Evolutionary conservation across 495 filamentous ascomycete genomes (phyloP), one percentile per base, ranked within the genome.

Genomic region (Penicillium lividum): DNA sequence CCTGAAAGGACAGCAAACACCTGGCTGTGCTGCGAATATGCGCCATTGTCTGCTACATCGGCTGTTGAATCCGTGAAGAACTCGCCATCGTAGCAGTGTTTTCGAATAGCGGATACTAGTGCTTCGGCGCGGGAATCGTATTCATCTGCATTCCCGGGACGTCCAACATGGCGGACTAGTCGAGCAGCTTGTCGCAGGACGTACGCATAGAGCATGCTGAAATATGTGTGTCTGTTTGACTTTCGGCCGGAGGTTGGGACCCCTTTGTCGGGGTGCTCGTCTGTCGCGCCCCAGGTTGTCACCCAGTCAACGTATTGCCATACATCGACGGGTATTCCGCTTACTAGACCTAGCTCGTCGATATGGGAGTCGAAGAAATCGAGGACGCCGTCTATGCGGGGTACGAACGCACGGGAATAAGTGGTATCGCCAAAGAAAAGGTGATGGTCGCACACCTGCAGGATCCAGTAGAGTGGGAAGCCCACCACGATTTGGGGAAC

Each of bases 241-340:
- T 56, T 56, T 2, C 68, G 57, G 0, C 68, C 68, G 1, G 70
- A 63, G 1, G 69, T 72, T 5, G 73, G 70, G 0, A 75, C 73
- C 0, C 71, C 73, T 36, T 77, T 75, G 31, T 75, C 72, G 0
- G 71, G 68, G 46, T 72, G 67, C 6, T 66, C 67, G 10, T 64
- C 67, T 8, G 70, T 72, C 5, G 69, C 69, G 13, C 66, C 70
- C 73, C 73, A 76, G 3, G 63, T 72, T 5, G 65, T 67, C 8
- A 74, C 72, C 73, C 73, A 77, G 57, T 77, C 73, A 22, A 77
- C 70, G 48, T 72, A 77, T 47, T 74, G 68, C 73, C 73, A 77
- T 1, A 73, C 60, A 8, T 63, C 62, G 0, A 60, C 50, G 0
- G 70, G 63, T 0, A 73, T 52, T 1, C 65, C 63, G 30, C 68